A percentile compares a stretch with the other conserved stretches of the same genome.
phyloP scores from a whole-genome alignment of 2,329 filamentous ascomycete species.

The Paracoccidioides lutzii region DNA sequence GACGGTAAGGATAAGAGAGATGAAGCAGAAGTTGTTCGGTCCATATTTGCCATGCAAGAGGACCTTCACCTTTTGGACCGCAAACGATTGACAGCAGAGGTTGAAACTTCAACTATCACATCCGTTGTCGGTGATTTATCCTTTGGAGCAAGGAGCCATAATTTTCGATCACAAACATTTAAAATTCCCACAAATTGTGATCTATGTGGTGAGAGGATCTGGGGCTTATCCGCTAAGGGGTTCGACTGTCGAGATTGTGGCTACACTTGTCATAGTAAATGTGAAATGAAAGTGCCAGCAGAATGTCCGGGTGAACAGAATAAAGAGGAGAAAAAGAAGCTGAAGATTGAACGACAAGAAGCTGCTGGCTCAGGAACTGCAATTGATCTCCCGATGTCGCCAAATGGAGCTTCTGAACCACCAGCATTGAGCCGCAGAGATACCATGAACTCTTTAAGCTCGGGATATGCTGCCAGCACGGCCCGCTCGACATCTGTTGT shows the following conservation, averaged over 20 bases:
- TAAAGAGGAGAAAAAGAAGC: slow-evolving; percentile 91
- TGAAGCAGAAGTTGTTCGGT: slow-evolving; percentile 69
- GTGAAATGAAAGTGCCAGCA: slow-evolving; percentile 95
- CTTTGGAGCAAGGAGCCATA: slow-evolving; percentile 83
- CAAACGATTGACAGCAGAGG: slow-evolving; percentile 73
- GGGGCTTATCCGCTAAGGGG: slow-evolving; percentile 91
- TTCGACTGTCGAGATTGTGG: slow-evolving; percentile 94
- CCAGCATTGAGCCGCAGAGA: slow-evolving; percentile 64
- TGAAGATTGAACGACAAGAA: slow-evolving; percentile 75
- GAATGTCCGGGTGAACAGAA: slow-evolving; percentile 87
- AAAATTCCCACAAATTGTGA: slow-evolving; percentile 99
- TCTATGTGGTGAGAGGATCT: slow-evolving; percentile 89
- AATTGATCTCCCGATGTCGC: slow-evolving; percentile 17
- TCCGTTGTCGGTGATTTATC: slow-evolving; percentile 82
- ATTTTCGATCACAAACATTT: slow-evolving; percentile 98
- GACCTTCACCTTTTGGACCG: slow-evolving; percentile 72
- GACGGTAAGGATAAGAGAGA: slow-evolving; percentile 81
- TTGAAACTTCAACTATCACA: slow-evolving; percentile 90
- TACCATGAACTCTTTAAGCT: slow-evolving; percentile 82
- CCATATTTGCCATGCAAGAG: slow-evolving; percentile 76
- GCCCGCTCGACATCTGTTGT: slow-evolving; percentile 60
- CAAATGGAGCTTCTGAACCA: slow-evolving; percentile 41
- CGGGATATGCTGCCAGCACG: slow-evolving; percentile 70
- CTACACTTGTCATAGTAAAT: slow-evolving; percentile 97
- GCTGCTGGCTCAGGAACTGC: slow-evolving; percentile 48